Percentiles rank a stretch among this genome's conserved stretches.
phyloP scores from a whole-genome alignment of 2,329 filamentous ascomycete genomes.

The Neonectria faginata region DNA sequence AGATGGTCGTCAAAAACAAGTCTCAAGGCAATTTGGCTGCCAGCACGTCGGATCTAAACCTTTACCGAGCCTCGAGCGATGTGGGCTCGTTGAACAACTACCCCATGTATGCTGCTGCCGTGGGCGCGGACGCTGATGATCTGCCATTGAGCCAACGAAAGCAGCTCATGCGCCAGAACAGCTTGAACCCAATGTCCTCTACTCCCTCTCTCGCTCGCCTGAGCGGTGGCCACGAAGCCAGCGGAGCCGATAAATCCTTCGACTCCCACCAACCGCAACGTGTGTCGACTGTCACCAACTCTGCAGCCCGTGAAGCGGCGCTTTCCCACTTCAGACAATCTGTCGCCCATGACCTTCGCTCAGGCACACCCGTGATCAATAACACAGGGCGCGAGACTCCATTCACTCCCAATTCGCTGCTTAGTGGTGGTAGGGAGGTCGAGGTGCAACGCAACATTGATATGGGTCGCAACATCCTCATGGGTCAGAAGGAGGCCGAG shows the following conservation, averaged over 20 bases:
- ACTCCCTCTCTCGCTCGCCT: slow-evolving; percentile 39
- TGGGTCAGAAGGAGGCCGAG: slow-evolving; percentile 73
- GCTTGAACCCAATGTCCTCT: slow-evolving; percentile 51
- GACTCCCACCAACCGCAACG: slow-evolving; percentile 68
- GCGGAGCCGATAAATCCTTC: slow-evolving; percentile 51
- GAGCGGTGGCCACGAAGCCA: slow-evolving; percentile 47
- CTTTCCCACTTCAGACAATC: slow-evolving; percentile 76
- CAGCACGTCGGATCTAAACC: slow-evolving; percentile 44
- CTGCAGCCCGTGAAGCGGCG: slow-evolving; percentile 65
- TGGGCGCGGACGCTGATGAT: slow-evolving; percentile 68
- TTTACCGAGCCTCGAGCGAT: slow-evolving; percentile 54
- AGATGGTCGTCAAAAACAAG: slow-evolving; percentile 65
- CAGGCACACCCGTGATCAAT: slow-evolving; percentile 51
- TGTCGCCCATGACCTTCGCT: slow-evolving; percentile 70
- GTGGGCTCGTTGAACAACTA: slow-evolving; percentile 56
- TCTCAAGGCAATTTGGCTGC: slow-evolving; percentile 56
- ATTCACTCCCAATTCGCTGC: slow-evolving; percentile 50
- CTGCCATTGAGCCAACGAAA: slow-evolving; percentile 78
- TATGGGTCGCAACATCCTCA: slow-evolving; percentile 65
- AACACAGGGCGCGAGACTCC: slow-evolving; percentile 54
- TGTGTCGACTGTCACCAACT: slow-evolving; percentile 55
- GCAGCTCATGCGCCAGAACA: slow-evolving; percentile 68
- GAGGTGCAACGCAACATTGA: slow-evolving; percentile 64
- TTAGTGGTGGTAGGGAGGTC: slow-evolving; percentile 51
- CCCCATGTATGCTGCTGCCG: slow-evolving; percentile 45